Percentiles rank a stretch among this genome's conserved stretches.
These are phyloP conservation scores for Neofusicoccum sp. DNA, from an alignment of 2,329 filamentous ascomycete genomes.

Conservation along the genomic window DNA sequence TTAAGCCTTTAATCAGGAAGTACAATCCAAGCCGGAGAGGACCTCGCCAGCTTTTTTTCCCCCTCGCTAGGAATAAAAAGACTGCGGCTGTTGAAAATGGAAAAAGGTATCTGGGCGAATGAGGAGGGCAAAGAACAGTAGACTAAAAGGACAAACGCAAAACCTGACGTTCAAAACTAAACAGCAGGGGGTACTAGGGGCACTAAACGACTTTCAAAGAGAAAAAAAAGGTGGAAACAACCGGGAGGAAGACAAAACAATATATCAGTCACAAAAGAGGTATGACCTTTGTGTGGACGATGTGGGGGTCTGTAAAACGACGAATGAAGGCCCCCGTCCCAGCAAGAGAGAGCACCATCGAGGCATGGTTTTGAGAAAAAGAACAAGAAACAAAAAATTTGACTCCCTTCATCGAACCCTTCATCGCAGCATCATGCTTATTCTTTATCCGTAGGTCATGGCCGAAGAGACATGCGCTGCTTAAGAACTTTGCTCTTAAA, in stretches of 20 bases:
- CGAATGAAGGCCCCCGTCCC: neutral
- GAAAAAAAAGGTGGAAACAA: neutral
- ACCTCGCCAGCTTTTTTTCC: conserved; percentile 5
- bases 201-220: neutral
- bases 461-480: neutral
- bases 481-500: neutral
- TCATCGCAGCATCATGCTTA: conserved; percentile 9
- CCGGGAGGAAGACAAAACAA: neutral
- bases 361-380: neutral
- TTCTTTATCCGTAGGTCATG: conserved; percentile 1
- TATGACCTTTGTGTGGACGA: neutral
- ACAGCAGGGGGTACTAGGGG: conserved; percentile 17
- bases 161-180: neutral
- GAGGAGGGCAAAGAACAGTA: neutral
- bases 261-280: neutral
- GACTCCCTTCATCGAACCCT: conserved; percentile 4
- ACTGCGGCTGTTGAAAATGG: neutral
- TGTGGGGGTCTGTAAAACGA: neutral
- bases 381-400: neutral
- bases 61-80: neutral
- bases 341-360: neutral
- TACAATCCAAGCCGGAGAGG: neutral
- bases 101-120: conserved; percentile 18
- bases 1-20: neutral
- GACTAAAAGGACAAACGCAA: neutral